A percentile compares a stretch with the other conserved stretches of the same genome.
These are phyloP conservation scores for Scedosporium boydii DNA, from an alignment of 2,329 filamentous ascomycete genomes.

Conservation along the genomic window DNA sequence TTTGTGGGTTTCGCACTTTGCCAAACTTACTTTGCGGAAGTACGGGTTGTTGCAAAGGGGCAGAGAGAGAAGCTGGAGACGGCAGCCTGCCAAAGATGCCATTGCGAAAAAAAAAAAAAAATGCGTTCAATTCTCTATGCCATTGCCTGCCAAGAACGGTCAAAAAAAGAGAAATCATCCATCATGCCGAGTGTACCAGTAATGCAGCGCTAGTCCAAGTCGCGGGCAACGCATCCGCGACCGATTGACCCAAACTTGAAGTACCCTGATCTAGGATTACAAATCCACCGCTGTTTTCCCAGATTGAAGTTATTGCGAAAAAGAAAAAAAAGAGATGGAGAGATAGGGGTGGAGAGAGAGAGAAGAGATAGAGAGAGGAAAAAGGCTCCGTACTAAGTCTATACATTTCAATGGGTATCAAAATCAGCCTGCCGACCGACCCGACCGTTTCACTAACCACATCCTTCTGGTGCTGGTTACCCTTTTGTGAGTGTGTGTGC, in stretches of 20 bases:
- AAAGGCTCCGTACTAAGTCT: constrained; percentile 4
- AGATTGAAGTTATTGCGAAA: too few relatives aligned
- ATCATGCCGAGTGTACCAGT: neutral
- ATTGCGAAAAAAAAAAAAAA: neutral
- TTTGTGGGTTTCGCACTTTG: neutral
- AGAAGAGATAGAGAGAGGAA: neutral
- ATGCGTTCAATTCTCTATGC: constrained; percentile 1
- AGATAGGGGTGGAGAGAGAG: neutral
- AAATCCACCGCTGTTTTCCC: neutral
- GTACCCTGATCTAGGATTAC: neutral
- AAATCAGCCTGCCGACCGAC: neutral
- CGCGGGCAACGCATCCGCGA: neutral
- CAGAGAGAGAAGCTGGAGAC: neutral
- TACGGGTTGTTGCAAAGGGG: neutral
- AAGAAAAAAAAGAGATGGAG: neutral
- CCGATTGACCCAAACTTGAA: neutral
- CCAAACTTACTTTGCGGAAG: neutral
- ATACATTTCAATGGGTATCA: constrained; percentile 6
- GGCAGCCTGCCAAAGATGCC: too few relatives aligned
- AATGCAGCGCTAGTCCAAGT: neutral
- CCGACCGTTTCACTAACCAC: neutral
- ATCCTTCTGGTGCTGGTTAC: neutral
- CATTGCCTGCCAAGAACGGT: neutral
- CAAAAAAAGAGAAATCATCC: neutral
- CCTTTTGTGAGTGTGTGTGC: neutral